phyloP scores from a whole-genome alignment of 768 basidiomycete genomes.

The Pleurotus pulmonarius region DNA sequence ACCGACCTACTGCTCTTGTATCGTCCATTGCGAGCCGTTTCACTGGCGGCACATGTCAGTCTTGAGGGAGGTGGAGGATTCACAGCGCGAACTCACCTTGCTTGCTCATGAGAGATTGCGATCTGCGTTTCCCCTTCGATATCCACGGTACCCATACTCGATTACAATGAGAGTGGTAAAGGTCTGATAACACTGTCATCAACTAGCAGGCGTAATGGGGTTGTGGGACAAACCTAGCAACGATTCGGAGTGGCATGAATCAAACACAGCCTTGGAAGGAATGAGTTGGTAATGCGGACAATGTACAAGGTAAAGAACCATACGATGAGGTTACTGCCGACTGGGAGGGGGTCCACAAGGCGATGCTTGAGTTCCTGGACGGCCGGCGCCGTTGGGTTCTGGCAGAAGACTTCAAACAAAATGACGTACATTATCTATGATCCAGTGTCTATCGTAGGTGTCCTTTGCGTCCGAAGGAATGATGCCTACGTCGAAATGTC shows the following conservation, averaged over 20 bases:
- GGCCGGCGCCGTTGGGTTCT: too few relatives aligned
- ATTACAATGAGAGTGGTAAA: constrained; percentile 41
- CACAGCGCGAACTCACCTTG: constrained; percentile 19
- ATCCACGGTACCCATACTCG: constrained; percentile 44
- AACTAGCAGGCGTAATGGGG: background rate
- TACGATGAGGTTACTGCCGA: constrained; percentile 32
- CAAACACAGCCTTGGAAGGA: constrained; percentile 26
- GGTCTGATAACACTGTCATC: constrained; percentile 22
- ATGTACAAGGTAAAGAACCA: constrained; percentile 9
- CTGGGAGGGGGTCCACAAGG: constrained; percentile 34
- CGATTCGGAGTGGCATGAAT: constrained; percentile 38
- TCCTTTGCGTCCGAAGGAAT: constrained; percentile 31
- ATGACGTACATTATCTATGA: constrained; percentile 32
- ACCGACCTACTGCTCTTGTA: constrained; percentile 11
- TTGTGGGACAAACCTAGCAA: constrained; percentile 26
- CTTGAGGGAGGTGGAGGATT: too few relatives aligned
- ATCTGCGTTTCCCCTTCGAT: constrained; percentile 35
- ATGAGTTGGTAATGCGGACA: background rate
- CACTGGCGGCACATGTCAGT: constrained; percentile 6
- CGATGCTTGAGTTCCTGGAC: constrained; percentile 27
- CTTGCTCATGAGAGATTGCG: constrained; percentile 27
- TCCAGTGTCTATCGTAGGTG: constrained; percentile 13
- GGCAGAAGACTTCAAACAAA: background rate
- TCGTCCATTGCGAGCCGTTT: constrained; percentile 16
- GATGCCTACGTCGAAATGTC: constrained; percentile 22